Conservation (phyloP, 306 rosid species). For the Hippophae gyantsensis region DNA sequence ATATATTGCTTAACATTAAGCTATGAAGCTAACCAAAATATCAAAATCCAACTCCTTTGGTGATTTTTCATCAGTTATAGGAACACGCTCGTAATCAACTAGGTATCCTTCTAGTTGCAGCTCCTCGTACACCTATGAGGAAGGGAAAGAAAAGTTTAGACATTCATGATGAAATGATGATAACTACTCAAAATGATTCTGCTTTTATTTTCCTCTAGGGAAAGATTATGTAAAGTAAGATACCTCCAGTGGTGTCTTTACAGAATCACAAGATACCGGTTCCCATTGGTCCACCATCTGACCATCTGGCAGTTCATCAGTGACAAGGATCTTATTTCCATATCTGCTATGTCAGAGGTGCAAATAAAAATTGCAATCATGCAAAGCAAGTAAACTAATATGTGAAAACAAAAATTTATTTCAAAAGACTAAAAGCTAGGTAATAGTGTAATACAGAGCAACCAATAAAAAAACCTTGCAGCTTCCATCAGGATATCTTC, state of each 20-base stretch:
- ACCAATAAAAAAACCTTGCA: slow-evolving; percentile 43
- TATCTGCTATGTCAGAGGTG: slow-evolving; percentile 48
- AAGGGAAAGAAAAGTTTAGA: slow-evolving; percentile 18
- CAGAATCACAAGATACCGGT: slow-evolving; percentile 55
- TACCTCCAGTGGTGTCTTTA: slow-evolving; percentile 85
- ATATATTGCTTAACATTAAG: neutral
- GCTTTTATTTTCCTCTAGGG: slow-evolving; percentile 3
- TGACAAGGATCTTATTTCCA: slow-evolving; percentile 83
- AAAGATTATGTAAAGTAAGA: slow-evolving; percentile 9
- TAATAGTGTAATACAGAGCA: slow-evolving; percentile 10
- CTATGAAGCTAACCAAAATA: slow-evolving; percentile 56
- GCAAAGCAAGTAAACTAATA: slow-evolving; percentile 8
- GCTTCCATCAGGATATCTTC: slow-evolving; percentile 78
- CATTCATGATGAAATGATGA: slow-evolving; percentile 16
- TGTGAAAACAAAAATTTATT: slow-evolving; percentile 4
- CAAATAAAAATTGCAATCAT: slow-evolving; percentile 22
- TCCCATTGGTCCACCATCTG: slow-evolving; percentile 99
- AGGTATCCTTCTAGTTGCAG: slow-evolving; percentile 66
- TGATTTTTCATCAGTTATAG: slow-evolving; percentile 87
- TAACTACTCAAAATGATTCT: neutral
- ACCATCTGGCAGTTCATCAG: slow-evolving; percentile 94
- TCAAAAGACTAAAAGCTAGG: neutral
- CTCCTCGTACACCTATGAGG: slow-evolving; percentile 66
- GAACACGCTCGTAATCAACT: slow-evolving; percentile 91
- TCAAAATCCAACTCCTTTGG: slow-evolving; percentile 86